These are phyloP conservation scores for Macrolepiota albuminosa DNA, from an alignment of 768 basidiomycete species.

Conservation along the genomic window DNA sequence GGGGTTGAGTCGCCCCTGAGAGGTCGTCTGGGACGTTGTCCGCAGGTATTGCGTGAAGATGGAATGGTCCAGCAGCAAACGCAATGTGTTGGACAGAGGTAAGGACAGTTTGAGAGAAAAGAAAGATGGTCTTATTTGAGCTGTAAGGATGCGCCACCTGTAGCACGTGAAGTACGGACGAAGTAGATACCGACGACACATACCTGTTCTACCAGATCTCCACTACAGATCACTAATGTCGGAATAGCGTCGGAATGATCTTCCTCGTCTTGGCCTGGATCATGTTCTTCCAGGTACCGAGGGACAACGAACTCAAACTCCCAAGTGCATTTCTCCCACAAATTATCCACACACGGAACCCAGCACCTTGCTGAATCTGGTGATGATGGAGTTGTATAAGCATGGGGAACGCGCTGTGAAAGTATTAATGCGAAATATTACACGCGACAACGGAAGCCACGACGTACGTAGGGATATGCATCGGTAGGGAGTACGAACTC, in stretches of 20 bases:
- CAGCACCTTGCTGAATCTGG: slow-evolving; percentile 94
- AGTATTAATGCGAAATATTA: slow-evolving; percentile 8
- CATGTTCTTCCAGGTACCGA: slow-evolving; percentile 66
- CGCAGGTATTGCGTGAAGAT: slow-evolving; percentile 63
- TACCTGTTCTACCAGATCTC: slow-evolving; percentile 93
- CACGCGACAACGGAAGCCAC: neutral
- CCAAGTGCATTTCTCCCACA: slow-evolving; percentile 98
- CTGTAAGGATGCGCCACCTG: slow-evolving; percentile 92
- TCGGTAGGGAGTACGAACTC: slow-evolving; percentile 82
- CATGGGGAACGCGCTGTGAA: slow-evolving; percentile 83
- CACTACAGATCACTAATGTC: slow-evolving; percentile 89
- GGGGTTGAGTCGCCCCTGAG: slow-evolving; percentile 57
- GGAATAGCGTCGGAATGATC: slow-evolving; percentile 62
- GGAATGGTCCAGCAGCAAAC: slow-evolving; percentile 94
- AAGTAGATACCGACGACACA: slow-evolving; percentile 14
- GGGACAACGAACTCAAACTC: slow-evolving; percentile 97
- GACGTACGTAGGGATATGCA: slow-evolving; percentile 77
- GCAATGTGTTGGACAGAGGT: slow-evolving; percentile 96
- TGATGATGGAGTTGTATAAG: slow-evolving; percentile 82
- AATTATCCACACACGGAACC: slow-evolving; percentile 95
- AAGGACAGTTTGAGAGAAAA: slow-evolving; percentile 80
- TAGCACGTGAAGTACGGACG: slow-evolving; percentile 6
- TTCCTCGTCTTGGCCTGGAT: slow-evolving; percentile 36
- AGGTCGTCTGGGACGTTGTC: slow-evolving; percentile 61
- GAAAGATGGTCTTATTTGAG: slow-evolving; percentile 90